phyloP scores from a whole-genome alignment of 164 flowering plant genomes.

The Dillenia turbinata region DNA sequence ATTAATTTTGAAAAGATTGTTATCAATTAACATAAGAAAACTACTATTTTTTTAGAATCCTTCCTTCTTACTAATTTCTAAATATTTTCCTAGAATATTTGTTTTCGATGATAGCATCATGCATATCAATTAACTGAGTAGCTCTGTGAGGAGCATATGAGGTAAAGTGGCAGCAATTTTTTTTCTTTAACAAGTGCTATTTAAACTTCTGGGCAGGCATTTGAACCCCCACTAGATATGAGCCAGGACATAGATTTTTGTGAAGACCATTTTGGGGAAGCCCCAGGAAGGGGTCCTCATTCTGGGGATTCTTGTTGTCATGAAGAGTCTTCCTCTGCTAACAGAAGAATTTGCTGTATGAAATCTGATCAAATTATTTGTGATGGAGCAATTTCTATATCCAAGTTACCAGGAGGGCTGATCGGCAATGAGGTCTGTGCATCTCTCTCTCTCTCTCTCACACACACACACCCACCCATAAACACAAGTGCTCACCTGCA shows the following conservation, averaged over 20 bases:
- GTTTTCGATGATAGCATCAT: no score
- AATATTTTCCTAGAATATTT: no score
- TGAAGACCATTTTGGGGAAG: conserved; percentile 32
- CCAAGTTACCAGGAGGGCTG: conserved; percentile 14
- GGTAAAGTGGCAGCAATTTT: no score
- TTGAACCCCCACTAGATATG: conserved; percentile 95
- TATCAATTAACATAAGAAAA: no score
- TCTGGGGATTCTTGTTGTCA: conserved; percentile 24
- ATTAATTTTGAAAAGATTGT: no score
- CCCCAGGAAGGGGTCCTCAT: conserved; percentile 13
- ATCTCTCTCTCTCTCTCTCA: no score
- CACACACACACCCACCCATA: no score
- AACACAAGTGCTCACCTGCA: no score
- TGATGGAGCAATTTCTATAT: conserved; percentile 11
- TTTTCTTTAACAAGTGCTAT: background rate
- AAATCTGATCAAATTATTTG: conserved; percentile 20
- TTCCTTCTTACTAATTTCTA: no score
- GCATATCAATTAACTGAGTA: no score
- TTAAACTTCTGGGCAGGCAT: conserved; percentile 51
- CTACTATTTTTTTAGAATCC: no score
- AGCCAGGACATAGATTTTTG: conserved; percentile 54
- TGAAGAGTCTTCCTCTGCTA: conserved; percentile 27
- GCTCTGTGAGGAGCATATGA: no score
- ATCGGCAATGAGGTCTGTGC: conserved; percentile 30
- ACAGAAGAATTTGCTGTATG: conserved; percentile 25